Conservation (phyloP, 257 asterid genomes). For the Phtheirospermum japonicum region DNA sequence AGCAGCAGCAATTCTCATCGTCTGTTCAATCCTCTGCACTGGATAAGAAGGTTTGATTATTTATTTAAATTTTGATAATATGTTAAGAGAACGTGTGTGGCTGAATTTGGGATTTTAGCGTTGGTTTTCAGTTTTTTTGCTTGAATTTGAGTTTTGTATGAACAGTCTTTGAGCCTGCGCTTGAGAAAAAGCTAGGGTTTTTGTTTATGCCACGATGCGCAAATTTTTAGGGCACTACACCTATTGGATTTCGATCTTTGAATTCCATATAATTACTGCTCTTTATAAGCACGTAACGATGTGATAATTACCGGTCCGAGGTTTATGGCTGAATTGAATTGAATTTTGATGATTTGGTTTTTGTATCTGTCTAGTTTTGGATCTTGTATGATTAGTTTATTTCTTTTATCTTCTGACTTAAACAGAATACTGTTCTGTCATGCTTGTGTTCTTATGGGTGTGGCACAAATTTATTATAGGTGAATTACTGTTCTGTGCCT, state of each 20-base stretch:
- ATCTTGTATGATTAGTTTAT: background rate
- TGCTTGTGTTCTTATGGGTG: background rate
- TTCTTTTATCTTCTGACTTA: background rate
- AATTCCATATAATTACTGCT: too few species aligned
- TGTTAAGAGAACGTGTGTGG: background rate
- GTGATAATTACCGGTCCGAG: background rate
- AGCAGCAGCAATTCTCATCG: slow-evolving; percentile 51
- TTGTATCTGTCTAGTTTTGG: background rate
- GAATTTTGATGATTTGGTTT: background rate
- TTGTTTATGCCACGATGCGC: too few species aligned
- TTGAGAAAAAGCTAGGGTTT: background rate
- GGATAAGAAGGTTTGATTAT: slow-evolving; percentile 40
- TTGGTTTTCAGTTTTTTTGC: too few species aligned
- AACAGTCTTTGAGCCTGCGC: too few species aligned
- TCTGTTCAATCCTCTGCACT: slow-evolving; percentile 35
- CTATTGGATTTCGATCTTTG: too few species aligned
- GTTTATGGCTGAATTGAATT: slow-evolving; percentile 6
- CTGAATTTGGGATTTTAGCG: too few species aligned
- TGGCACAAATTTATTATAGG: slow-evolving; percentile 1
- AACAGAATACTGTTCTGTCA: background rate
- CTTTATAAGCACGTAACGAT: too few species aligned
- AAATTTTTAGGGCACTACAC: too few species aligned
- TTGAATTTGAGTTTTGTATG: too few species aligned
- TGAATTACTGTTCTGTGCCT: too few species aligned
- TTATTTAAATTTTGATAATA: background rate